phyloP scores from a whole-genome alignment of 2,329 filamentous ascomycete species.

The Verticillium zaregamsianum region DNA sequence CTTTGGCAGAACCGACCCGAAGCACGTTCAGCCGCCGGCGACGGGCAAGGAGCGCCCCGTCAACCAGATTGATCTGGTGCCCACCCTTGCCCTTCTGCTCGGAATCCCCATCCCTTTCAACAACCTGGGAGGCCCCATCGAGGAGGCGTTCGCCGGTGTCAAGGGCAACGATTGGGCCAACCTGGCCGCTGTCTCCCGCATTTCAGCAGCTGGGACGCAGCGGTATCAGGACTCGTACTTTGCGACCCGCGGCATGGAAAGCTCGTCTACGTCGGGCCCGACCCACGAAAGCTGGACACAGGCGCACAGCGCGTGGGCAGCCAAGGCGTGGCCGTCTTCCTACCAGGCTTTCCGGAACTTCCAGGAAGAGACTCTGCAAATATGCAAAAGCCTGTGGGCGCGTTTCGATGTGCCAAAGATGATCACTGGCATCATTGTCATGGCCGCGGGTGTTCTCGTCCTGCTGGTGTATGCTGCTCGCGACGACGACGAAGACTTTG shows the following conservation, averaged over 20 bases:
- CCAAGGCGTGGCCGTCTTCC: conserved; percentile 32
- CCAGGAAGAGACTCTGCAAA: conserved; percentile 70
- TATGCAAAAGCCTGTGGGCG: conserved; percentile 86
- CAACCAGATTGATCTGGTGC: conserved; percentile 91
- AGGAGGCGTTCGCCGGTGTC: conserved; percentile 80
- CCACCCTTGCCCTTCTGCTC: conserved; percentile 81
- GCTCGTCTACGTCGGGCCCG: conserved; percentile 37
- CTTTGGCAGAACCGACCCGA: conserved; percentile 72
- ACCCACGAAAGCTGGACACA: conserved; percentile 42
- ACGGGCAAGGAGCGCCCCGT: conserved; percentile 74
- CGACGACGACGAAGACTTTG: conserved; percentile 50
- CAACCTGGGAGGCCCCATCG: conserved; percentile 87
- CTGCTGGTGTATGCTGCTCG: conserved; percentile 69
- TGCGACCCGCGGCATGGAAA: conserved; percentile 62
- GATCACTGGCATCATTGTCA: conserved; percentile 70
- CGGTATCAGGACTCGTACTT: conserved; percentile 86
- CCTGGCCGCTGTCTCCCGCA: conserved; percentile 69
- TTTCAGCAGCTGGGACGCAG: conserved; percentile 81
- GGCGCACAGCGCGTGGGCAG: conserved; percentile 37
- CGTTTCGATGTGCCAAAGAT: conserved; percentile 87
- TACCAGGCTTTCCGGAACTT: conserved; percentile 66
- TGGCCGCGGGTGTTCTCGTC: conserved; percentile 62
- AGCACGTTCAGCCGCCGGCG: conserved; percentile 53
- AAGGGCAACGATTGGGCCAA: conserved; percentile 70
- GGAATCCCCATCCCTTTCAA: conserved; percentile 95